phyloP scores from a whole-genome alignment of 2,329 filamentous ascomycete genomes.

The Aspergillus fischeri region DNA sequence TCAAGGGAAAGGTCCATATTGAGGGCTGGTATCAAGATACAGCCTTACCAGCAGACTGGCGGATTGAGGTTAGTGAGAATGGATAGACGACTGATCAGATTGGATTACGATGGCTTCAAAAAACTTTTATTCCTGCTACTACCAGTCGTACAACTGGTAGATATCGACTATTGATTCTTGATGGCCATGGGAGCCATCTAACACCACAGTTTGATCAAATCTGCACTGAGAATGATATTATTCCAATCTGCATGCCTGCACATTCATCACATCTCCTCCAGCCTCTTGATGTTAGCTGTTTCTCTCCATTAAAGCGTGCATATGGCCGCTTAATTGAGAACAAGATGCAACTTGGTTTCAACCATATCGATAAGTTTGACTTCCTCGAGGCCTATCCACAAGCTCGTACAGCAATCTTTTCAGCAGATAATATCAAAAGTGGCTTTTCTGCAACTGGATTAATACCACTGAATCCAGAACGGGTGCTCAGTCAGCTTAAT shows the following conservation, averaged over 20 bases:
- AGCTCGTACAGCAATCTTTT: too few species aligned
- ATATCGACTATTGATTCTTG: constrained; percentile 36
- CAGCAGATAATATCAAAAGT: too few species aligned
- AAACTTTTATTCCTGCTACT: constrained; percentile 31
- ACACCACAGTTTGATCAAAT: constrained; percentile 32
- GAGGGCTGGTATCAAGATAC: constrained; percentile 8
- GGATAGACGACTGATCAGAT: constrained; percentile 34
- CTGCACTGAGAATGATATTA: constrained; percentile 36
- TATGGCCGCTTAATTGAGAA: too few species aligned
- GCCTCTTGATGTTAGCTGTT: too few species aligned
- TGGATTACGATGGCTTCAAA: constrained; percentile 31
- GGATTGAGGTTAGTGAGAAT: constrained; percentile 23
- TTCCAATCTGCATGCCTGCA: constrained; percentile 2
- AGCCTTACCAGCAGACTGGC: constrained; percentile 2
- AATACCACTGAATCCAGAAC: too few species aligned
- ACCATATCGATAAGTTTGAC: too few species aligned
- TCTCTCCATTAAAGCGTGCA: too few species aligned
- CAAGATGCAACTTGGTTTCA: too few species aligned
- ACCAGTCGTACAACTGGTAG: constrained; percentile 14
- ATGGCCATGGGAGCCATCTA: constrained; percentile 35
- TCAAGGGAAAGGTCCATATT: constrained; percentile 10
- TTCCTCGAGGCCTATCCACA: too few species aligned
- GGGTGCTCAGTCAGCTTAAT: too few species aligned
- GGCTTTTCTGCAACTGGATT: too few species aligned
- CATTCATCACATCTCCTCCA: too few species aligned